Evolutionary conservation across 345 rosid species (phyloP).

Genomic region (Eucalyptus lansdowneana): DNA sequence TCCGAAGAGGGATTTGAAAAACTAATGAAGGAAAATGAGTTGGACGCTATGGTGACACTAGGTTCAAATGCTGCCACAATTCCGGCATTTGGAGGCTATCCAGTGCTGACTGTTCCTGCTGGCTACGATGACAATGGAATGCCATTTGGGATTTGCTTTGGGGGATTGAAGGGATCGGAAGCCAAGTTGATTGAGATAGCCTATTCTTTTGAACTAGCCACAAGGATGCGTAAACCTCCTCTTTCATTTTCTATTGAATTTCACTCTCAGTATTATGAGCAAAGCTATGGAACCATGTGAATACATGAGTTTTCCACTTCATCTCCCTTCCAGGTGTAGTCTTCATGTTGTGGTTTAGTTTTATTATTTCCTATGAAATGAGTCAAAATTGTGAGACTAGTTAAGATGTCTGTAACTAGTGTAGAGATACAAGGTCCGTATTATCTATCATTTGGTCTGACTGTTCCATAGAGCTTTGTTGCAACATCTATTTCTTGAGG

Average conservation of each 20-base stretch:
- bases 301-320: not conserved
- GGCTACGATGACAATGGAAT: constrained; percentile 1
- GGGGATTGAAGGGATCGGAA: not conserved
- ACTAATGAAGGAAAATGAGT: not conserved
- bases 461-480: not conserved
- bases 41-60: constrained; percentile 9
- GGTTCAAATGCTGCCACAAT: not conserved
- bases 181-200: constrained; percentile 3
- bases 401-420: not conserved
- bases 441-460: not conserved
- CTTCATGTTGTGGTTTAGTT: too few relatives aligned
- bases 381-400: not conserved
- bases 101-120: constrained; percentile 10
- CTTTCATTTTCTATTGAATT: not conserved
- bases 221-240: not conserved
- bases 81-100: constrained; percentile 11
- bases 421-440: not conserved
- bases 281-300: constrained; percentile 4
- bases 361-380: not conserved
- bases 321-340: not conserved
- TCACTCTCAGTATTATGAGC: not conserved
- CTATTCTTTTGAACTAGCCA: constrained; percentile 12
- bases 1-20: constrained; percentile 7
- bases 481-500: not conserved
- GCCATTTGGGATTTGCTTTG: constrained; percentile 20